phyloP scores from a whole-genome alignment of 2,329 filamentous ascomycete genomes.

The Phialemonium atrogriseum region DNA sequence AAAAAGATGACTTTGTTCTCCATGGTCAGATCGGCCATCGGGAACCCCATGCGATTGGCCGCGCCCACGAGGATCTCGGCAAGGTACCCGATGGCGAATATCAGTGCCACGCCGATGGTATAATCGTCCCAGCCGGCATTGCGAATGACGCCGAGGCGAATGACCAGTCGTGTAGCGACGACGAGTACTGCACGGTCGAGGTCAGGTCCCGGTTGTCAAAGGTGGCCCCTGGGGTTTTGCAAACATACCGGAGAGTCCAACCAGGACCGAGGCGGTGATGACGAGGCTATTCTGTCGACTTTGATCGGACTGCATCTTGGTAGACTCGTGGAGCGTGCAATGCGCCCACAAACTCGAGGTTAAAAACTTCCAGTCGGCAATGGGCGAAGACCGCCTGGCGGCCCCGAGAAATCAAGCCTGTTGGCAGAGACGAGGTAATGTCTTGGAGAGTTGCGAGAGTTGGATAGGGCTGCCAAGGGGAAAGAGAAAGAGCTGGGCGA shows the following conservation, averaged over 20 bases:
- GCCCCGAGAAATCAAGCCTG: too few species aligned
- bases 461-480: too few species aligned
- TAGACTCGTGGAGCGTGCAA: too few species aligned
- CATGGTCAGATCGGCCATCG: conserved; percentile 10
- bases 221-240: background rate
- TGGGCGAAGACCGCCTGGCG: too few species aligned
- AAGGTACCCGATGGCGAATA: conserved; percentile 14
- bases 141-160: conserved; percentile 13
- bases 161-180: conserved; percentile 11
- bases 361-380: too few species aligned
- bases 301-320: too few species aligned
- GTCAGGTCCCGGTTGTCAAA: background rate
- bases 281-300: conserved; percentile 1
- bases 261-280: background rate
- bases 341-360: too few species aligned
- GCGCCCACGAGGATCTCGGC: conserved; percentile 10
- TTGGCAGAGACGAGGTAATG: too few species aligned
- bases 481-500: too few species aligned
- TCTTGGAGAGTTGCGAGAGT: too few species aligned
- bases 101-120: conserved; percentile 10
- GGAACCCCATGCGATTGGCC: conserved; percentile 9
- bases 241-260: background rate
- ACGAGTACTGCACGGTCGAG: conserved; percentile 8
- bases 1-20: conserved; percentile 10
- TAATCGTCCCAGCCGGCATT: conserved; percentile 15